A percentile compares a stretch with the other conserved stretches of the same genome.
These are phyloP conservation scores for Leishmania braziliensis DNA, from an alignment of 208 protist species.

Conservation along the genomic window DNA sequence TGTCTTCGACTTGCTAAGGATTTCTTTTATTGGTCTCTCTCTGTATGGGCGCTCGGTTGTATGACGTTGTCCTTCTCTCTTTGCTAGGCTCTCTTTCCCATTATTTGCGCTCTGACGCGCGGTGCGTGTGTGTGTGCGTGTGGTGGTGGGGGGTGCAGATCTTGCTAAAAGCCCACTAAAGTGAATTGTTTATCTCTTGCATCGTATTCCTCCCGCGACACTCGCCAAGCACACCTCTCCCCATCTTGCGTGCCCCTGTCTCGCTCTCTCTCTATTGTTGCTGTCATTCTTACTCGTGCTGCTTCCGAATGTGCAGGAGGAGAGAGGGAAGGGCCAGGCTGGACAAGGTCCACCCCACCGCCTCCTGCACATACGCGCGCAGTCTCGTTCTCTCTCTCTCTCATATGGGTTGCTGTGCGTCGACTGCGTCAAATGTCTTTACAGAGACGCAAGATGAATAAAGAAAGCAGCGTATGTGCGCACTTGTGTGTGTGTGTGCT, in stretches of 20 bases:
- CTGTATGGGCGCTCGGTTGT: background rate
- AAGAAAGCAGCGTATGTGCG: background rate
- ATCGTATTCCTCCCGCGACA: background rate
- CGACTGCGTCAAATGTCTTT: no score
- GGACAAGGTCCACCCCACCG: background rate
- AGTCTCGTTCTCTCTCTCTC: background rate
- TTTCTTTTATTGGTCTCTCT: no score
- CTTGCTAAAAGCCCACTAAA: background rate
- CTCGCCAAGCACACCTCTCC: background rate
- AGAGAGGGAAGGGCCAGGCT: background rate
- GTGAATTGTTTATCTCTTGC: no score
- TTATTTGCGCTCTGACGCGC: background rate
- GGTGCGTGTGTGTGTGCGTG: background rate
- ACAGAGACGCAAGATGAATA: background rate
- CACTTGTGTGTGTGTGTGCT: background rate
- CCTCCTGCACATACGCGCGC: background rate
- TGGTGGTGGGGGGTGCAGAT: background rate
- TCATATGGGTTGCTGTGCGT: background rate
- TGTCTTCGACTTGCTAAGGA: background rate
- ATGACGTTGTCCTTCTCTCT: background rate
- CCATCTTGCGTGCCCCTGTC: conserved; percentile 20
- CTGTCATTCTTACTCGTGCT: background rate
- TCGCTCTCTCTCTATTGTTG: conserved; percentile 25
- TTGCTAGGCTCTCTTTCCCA: background rate
- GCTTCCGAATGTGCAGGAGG: background rate